Conservation (phyloP, 305 asterid genomes). For the Fraxinus albicans region DNA sequence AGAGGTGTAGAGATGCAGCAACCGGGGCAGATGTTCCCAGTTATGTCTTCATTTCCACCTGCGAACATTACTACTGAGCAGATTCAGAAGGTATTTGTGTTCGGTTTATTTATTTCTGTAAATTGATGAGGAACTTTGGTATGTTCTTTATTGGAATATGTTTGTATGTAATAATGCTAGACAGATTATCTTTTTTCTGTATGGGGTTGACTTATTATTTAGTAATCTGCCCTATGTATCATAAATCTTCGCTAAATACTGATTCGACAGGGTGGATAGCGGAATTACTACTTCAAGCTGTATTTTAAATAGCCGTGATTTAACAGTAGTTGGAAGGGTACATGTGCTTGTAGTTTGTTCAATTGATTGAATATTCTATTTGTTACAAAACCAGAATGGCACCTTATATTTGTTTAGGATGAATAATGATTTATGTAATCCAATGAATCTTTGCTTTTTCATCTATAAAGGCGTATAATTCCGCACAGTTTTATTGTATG, state of each 20-base stretch:
- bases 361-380: background rate
- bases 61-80: constrained; percentile 82
- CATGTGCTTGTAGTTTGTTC: background rate
- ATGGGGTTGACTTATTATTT: background rate
- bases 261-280: background rate
- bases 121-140: background rate
- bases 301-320: background rate
- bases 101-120: background rate
- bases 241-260: background rate
- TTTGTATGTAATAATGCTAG: background rate
- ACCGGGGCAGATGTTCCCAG: constrained; percentile 63
- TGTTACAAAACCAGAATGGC: background rate
- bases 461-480: background rate
- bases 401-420: background rate
- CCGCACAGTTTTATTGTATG: background rate
- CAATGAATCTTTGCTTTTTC: background rate
- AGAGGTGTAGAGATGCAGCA: constrained; percentile 63
- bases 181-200: background rate
- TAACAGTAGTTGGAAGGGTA: background rate
- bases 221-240: background rate
- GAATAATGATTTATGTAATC: background rate
- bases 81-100: constrained; percentile 72
- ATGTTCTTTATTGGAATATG: background rate
- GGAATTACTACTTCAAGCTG: background rate
- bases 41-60: constrained; percentile 72